Evolutionary conservation across 306 rosid genomes (phyloP).

Genomic region (Chamaecrista fasciculata): DNA sequence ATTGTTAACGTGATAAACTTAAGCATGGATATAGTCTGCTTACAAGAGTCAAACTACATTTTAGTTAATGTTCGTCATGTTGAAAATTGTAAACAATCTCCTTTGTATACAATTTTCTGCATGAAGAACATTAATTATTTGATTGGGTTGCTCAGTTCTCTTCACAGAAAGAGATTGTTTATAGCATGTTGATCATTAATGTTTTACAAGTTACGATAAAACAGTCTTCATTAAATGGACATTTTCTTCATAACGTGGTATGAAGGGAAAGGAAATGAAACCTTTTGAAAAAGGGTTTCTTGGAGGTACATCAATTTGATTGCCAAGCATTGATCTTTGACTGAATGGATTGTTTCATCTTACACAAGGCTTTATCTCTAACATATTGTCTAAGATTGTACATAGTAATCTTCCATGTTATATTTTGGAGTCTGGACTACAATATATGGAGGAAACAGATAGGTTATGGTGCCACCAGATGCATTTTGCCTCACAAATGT

Average conservation of each 20-base stretch:
- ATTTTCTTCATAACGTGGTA: background rate
- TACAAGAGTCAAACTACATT: background rate
- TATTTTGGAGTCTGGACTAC: background rate
- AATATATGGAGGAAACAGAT: background rate
- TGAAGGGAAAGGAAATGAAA: background rate
- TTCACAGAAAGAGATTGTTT: background rate
- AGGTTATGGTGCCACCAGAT: slow-evolving; percentile 5
- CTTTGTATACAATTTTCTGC: background rate
- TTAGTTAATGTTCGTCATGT: too few species aligned
- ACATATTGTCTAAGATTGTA: background rate
- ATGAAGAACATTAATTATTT: background rate
- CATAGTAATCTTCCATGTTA: background rate
- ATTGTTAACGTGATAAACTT: background rate
- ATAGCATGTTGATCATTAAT: background rate
- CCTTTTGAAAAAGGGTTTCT: background rate
- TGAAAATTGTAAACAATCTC: too few species aligned
- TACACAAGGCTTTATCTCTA: background rate
- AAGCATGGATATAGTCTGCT: background rate
- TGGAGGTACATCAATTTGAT: background rate
- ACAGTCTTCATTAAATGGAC: background rate
- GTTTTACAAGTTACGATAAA: background rate
- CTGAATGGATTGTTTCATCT: background rate
- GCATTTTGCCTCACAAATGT: background rate
- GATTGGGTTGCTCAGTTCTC: background rate
- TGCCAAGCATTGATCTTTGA: background rate